A percentile compares a stretch with the other conserved stretches of the same genome.
Conservation (phyloP, 805 yeast species). For the Schizosaccharomyces octosporus region DNA sequence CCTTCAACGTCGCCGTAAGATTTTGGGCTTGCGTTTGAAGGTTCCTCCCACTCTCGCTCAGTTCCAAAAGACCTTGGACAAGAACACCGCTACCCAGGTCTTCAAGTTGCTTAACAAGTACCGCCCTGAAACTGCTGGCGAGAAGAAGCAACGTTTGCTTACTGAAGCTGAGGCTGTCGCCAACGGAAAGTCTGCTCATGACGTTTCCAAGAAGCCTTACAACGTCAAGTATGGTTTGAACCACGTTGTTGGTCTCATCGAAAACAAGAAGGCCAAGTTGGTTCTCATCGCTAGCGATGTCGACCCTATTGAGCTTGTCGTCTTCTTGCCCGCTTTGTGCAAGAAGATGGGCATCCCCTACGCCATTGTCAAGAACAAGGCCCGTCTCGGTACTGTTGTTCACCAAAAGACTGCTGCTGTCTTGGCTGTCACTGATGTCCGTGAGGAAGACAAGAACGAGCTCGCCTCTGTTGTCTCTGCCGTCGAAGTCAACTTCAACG, state of each 20-base stretch:
- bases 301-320: slow-evolving; percentile 94
- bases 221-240: slow-evolving; percentile 94
- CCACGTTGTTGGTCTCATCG: slow-evolving; percentile 92
- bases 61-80: slow-evolving; percentile 87
- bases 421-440: slow-evolving; percentile 90
- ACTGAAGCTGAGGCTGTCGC: slow-evolving; percentile 98
- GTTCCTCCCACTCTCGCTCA: slow-evolving; percentile 97
- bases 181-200: slow-evolving; percentile 91
- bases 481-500: slow-evolving; percentile 76
- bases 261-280: slow-evolving; percentile 95
- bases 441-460: slow-evolving; percentile 81
- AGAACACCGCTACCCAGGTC: slow-evolving; percentile 93
- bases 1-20: slow-evolving; percentile 96
- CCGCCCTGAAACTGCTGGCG: slow-evolving; percentile 93
- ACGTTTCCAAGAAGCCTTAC: slow-evolving; percentile 89
- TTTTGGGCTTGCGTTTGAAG: slow-evolving; percentile 82
- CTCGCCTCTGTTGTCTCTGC: slow-evolving; percentile 82
- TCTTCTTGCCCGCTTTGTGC: slow-evolving; percentile 95
- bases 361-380: slow-evolving; percentile 95
- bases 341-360: slow-evolving; percentile 98
- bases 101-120: slow-evolving; percentile 95
- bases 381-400: slow-evolving; percentile 89
- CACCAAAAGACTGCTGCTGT: slow-evolving; percentile 95
- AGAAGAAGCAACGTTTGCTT: slow-evolving; percentile 96
- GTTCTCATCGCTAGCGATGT: slow-evolving; percentile 96